Evolutionary conservation across 1,284 basidiomycete genomes (phyloP).

Genomic region (Cutaneotrichosporon cutaneum): DNA sequence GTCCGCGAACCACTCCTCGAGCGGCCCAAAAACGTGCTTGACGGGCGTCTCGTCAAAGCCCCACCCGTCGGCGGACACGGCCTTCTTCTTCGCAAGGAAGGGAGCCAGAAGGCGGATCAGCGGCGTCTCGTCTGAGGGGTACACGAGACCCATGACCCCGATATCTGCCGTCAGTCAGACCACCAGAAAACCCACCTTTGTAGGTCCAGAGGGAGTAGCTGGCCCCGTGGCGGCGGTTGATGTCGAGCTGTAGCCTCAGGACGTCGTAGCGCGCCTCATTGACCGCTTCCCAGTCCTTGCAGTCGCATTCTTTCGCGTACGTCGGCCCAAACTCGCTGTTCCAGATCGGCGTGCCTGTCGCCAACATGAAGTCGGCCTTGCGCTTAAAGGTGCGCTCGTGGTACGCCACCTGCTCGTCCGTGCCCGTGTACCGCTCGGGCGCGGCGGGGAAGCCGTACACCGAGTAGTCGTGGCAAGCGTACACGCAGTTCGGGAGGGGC

Average conservation of each 20-base stretch:
- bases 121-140: slow-evolving; percentile 64
- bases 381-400: slow-evolving; percentile 55
- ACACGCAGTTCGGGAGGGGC: slow-evolving; percentile 62
- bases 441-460: slow-evolving; percentile 21
- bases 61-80: slow-evolving; percentile 63
- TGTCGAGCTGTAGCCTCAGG: slow-evolving; percentile 13
- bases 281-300: slow-evolving; percentile 8
- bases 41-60: slow-evolving; percentile 55
- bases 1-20: slow-evolving; percentile 59
- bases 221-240: slow-evolving; percentile 5
- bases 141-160: slow-evolving; percentile 46
- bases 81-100: slow-evolving; percentile 14
- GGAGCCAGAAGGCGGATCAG: slow-evolving; percentile 50
- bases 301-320: slow-evolving; percentile 6
- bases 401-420: slow-evolving; percentile 57
- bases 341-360: slow-evolving; percentile 8
- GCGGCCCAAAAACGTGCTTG: slow-evolving; percentile 61
- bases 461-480: slow-evolving; percentile 72
- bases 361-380: slow-evolving; percentile 10
- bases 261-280: slow-evolving; percentile 11
- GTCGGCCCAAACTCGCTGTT: slow-evolving; percentile 15
- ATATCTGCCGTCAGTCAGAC: not conserved
- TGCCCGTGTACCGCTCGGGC: slow-evolving; percentile 22
- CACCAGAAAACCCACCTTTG: not conserved
- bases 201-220: slow-evolving; percentile 13